Conservation (phyloP, 1,284 basidiomycete genomes). For the Ceratobasidium sp. region DNA sequence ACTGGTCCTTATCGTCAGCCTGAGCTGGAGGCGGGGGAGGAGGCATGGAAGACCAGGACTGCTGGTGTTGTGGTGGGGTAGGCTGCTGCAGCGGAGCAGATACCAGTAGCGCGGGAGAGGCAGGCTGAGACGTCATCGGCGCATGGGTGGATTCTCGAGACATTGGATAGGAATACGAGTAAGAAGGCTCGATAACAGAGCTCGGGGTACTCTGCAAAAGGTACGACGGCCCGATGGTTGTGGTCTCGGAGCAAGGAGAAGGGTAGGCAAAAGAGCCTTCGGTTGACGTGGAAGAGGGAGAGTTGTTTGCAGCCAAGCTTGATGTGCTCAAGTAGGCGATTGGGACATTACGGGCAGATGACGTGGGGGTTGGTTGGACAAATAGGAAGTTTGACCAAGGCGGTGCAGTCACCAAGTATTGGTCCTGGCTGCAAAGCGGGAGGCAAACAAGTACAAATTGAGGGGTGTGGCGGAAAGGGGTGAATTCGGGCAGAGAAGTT, state of each 20-base stretch:
- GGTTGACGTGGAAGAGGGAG: conserved; percentile 11
- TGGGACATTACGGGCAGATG: conserved; percentile 31
- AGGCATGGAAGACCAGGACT: conserved; percentile 37
- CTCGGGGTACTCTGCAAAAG: not conserved
- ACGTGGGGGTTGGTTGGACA: conserved; percentile 25
- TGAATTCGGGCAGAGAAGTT: conserved; percentile 76
- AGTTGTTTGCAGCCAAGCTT: too few relatives aligned
- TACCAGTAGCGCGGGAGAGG: conserved; percentile 38
- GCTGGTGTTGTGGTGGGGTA: conserved; percentile 40
- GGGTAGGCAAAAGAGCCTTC: conserved; percentile 32
- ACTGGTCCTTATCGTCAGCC: conserved; percentile 29
- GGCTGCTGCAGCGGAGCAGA: conserved; percentile 43
- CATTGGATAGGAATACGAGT: conserved; percentile 26
- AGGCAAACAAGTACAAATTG: conserved; percentile 1
- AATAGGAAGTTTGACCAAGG: not conserved
- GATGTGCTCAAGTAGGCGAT: too few relatives aligned
- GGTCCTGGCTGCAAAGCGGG: conserved; percentile 1
- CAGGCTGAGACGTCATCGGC: conserved; percentile 38
- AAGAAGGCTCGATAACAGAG: not conserved
- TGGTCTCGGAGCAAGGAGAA: conserved; percentile 32
- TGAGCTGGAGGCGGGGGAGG: conserved; percentile 42
- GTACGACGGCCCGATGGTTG: conserved; percentile 32
- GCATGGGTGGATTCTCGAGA: conserved; percentile 26
- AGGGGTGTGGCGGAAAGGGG: conserved; percentile 19
- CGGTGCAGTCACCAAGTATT: conserved; percentile 7